Evolutionary conservation across 2,329 filamentous ascomycete species (phyloP).

Genomic region (Lomentospora prolificans): DNA sequence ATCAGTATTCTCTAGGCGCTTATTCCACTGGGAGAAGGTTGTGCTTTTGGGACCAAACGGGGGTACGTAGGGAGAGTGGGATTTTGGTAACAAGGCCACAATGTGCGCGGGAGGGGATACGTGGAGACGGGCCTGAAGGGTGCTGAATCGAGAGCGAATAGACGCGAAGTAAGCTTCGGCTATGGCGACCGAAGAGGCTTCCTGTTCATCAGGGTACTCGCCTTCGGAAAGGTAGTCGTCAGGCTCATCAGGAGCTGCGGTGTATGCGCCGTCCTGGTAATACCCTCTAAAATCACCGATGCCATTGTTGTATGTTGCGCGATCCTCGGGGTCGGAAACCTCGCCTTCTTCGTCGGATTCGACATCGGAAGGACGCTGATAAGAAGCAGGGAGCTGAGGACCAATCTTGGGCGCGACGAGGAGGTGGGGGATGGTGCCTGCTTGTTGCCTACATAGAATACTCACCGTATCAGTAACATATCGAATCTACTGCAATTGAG

Average conservation of each 20-base stretch:
- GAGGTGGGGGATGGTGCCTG: slow-evolving; percentile 61
- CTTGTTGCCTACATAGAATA: slow-evolving; percentile 54
- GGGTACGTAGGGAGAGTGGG: slow-evolving; percentile 46
- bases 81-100: slow-evolving; percentile 40
- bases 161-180: slow-evolving; percentile 58
- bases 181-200: slow-evolving; percentile 30
- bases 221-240: slow-evolving; percentile 19
- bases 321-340: slow-evolving; percentile 18
- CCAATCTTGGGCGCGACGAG: slow-evolving; percentile 54
- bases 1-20: slow-evolving; percentile 40
- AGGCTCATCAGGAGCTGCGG: slow-evolving; percentile 41
- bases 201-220: slow-evolving; percentile 13
- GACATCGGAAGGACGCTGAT: slow-evolving; percentile 16
- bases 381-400: slow-evolving; percentile 35
- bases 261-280: slow-evolving; percentile 73
- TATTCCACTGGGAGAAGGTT: slow-evolving; percentile 41
- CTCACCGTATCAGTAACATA: slow-evolving; percentile 39
- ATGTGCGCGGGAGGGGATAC: slow-evolving; percentile 41
- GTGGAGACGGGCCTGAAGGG: slow-evolving; percentile 54
- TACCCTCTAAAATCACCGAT: slow-evolving; percentile 49
- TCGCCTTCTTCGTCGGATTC: slow-evolving; percentile 21
- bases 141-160: slow-evolving; percentile 53
- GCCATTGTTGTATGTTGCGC: slow-evolving; percentile 32
- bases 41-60: slow-evolving; percentile 40
- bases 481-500: slow-evolving; percentile 10